Percentiles rank a stretch among this genome's conserved stretches.
These are phyloP conservation scores for Podaxis pistillaris DNA, from an alignment of 768 basidiomycete genomes.

Conservation along the genomic window DNA sequence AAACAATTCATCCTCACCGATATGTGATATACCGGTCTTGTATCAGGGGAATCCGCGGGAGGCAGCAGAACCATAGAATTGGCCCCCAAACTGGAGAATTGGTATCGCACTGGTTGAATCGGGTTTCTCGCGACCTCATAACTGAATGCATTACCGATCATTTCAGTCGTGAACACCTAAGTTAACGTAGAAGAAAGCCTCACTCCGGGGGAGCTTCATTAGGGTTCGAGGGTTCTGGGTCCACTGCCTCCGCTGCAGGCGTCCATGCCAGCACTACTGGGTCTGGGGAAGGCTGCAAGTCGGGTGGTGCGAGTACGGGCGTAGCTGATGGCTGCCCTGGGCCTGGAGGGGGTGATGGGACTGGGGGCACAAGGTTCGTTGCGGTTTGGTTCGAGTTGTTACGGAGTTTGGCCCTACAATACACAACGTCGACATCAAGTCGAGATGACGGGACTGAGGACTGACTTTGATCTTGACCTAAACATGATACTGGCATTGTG, in stretches of 20 bases:
- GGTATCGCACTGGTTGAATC: not conserved
- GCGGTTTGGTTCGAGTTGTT: not conserved
- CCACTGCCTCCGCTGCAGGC: not conserved
- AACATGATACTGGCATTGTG: not conserved
- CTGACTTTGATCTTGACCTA: not conserved
- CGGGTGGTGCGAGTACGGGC: not conserved
- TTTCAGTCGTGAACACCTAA: not conserved
- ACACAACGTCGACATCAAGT: not conserved
- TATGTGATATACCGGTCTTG: constrained; percentile 29
- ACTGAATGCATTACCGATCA: not conserved
- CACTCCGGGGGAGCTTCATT: not conserved
- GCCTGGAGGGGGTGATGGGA: not conserved
- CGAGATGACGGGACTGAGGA: not conserved
- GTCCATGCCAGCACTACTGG: not conserved
- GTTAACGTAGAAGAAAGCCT: not conserved
- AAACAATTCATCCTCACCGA: constrained; percentile 32
- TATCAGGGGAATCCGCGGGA: constrained; percentile 19
- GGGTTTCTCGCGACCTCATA: not conserved
- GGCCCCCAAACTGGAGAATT: not conserved
- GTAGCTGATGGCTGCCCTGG: not conserved
- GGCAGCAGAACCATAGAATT: constrained; percentile 25
- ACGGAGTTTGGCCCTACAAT: not conserved
- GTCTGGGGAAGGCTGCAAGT: not conserved
- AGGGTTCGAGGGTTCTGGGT: not conserved
- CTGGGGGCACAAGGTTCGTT: not conserved